Base-by-base conservation (phyloP, 192 early-diverging fungal genomes). In the Chytriomyces hyalinus region DNA sequence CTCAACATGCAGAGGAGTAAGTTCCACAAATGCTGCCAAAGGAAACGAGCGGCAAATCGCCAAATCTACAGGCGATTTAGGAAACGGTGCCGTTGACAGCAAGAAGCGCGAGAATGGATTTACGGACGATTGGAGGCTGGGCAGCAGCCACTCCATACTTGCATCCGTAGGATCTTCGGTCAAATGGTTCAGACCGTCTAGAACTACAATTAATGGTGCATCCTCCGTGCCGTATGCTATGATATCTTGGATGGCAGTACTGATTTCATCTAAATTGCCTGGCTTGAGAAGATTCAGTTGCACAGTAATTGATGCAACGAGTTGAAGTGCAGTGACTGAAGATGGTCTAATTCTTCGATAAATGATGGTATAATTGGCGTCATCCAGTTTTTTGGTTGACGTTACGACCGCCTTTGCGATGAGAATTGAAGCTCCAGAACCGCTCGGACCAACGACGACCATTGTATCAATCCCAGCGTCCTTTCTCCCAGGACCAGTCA, bases 161-260 rank as follows among this genome's bases (percentile, higher is more conserved):
- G 51, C 26, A 26, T 71, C 69, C 8, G 20, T 28, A 10, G 24
- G 45, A 59, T 71, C 57, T 15, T 71, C 69, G 13, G 17, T 53
- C 57, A 71, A 7, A 28, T 71, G 69, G 44, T 71, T 71, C 50
- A 71, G 57, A 17, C 69, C 69, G 26, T 71, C 69, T 24, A 71
- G 6, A 11, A 71, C 50, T 15, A 53, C 7, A 17, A 71, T 45
- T 17, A 71, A 43, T 7, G 69, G 69, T 13, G 49, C 8, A 24
- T 71, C 69, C 6, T 60, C 26, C 4, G 69, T 71, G 17, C 69
- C 69, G 22, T 22, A 51, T 71, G 49, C 17, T 9, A 71, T 20
- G 8, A 71, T 60, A 13, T 17, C 50, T 8, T 60, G 43, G 2
- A 67, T n/a, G 9, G 66, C 8, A 15, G 6, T 67, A 1, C 36